A percentile compares a stretch with the other conserved stretches of the same genome.
phyloP scores from a whole-genome alignment of 208 protist genomes.

The Leishmania martiniquensis region DNA sequence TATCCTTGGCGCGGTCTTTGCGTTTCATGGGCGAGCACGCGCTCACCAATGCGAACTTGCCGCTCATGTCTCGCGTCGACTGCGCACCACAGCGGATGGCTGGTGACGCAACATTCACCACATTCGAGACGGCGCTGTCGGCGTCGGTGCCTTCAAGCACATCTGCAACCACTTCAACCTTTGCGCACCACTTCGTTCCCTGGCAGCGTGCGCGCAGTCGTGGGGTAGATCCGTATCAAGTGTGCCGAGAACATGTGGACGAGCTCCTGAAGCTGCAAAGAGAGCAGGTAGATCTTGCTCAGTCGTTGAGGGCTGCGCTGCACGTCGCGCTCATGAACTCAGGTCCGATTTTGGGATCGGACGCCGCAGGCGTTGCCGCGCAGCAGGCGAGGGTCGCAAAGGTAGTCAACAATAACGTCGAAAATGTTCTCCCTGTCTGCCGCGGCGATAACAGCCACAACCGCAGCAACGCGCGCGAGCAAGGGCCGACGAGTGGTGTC shows the following conservation, averaged over 20 bases:
- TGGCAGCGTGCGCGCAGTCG: not conserved
- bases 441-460: not conserved
- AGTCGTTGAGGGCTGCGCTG: constrained; percentile 9
- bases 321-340: not conserved
- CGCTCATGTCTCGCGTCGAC: not conserved
- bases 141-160: not conserved
- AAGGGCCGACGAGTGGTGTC: not conserved
- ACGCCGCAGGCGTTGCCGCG: not conserved
- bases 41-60: not conserved
- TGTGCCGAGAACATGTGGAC: constrained; percentile 11
- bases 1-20: not conserved
- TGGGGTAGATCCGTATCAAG: constrained; percentile 20
- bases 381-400: not conserved
- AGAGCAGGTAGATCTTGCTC: constrained; percentile 16
- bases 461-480: not conserved
- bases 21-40: constrained; percentile 1
- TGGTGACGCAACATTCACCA: not conserved
- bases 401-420: not conserved
- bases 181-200: not conserved
- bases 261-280: constrained; percentile 21
- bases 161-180: not conserved
- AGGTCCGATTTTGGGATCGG: not conserved
- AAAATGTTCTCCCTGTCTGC: no score
- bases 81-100: not conserved
- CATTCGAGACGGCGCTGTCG: not conserved